A percentile compares a stretch with the other conserved stretches of the same genome.
Evolutionary conservation across 257 asterid species (phyloP).

Genomic region (Coffea canephora): DNA sequence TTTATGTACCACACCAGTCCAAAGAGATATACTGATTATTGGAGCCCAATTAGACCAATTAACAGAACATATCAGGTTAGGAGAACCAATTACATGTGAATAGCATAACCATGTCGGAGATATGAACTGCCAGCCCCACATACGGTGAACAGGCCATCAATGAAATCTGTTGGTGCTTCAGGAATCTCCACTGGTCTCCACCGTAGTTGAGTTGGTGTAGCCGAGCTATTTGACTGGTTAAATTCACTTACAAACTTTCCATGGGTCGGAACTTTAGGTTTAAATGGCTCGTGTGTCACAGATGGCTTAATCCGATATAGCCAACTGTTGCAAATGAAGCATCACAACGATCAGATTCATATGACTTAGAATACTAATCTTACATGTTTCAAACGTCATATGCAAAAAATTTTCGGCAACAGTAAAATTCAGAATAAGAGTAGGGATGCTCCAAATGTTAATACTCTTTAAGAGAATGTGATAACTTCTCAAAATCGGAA

Average conservation of each 20-base stretch:
- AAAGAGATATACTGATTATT: neutral
- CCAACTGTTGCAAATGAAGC: slow-evolving; percentile 54
- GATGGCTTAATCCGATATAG: slow-evolving; percentile 90
- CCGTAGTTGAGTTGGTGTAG: slow-evolving; percentile 91
- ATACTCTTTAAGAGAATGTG: neutral
- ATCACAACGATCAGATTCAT: neutral
- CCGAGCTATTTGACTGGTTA: slow-evolving; percentile 65
- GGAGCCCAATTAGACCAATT: neutral
- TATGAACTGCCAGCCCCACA: slow-evolving; percentile 98
- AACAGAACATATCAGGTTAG: slow-evolving; percentile 3
- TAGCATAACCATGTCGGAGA: slow-evolving; percentile 93
- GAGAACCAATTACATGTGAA: slow-evolving; percentile 73
- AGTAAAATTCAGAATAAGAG: neutral
- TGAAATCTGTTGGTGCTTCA: slow-evolving; percentile 63
- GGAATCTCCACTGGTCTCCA: slow-evolving; percentile 89
- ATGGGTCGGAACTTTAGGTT: slow-evolving; percentile 66
- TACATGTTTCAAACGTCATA: neutral
- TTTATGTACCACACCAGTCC: neutral
- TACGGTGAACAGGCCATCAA: slow-evolving; percentile 86
- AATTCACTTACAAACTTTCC: slow-evolving; percentile 85
- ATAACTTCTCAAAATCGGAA: neutral
- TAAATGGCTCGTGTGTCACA: slow-evolving; percentile 94
- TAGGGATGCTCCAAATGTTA: neutral
- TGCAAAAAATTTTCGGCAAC: neutral
- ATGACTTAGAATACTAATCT: neutral